Evolutionary conservation across 1,284 basidiomycete species (phyloP).

Genomic region (Melampsora medusae): DNA sequence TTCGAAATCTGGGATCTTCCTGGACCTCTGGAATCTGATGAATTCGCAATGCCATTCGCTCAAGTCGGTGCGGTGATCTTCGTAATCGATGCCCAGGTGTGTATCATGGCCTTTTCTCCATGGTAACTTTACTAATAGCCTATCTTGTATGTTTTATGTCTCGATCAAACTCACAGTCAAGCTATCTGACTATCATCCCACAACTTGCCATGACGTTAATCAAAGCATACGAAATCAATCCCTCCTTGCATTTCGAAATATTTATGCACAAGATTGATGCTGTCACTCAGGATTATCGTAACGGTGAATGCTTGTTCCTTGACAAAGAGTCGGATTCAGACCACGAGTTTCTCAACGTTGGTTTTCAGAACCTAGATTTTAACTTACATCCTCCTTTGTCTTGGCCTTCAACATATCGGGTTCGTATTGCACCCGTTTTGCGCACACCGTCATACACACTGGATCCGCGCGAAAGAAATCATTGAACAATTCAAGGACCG

Average conservation of each 20-base stretch:
- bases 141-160: too few species aligned
- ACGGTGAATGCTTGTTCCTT: constrained; percentile 62
- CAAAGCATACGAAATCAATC: constrained; percentile 66
- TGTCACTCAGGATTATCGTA: constrained; percentile 84
- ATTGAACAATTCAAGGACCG: constrained; percentile 66
- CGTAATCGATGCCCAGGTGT: constrained; percentile 91
- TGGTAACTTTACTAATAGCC: too few species aligned
- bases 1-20: constrained; percentile 96
- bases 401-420: constrained; percentile 5
- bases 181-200: constrained; percentile 59
- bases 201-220: constrained; percentile 53
- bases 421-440: not conserved
- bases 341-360: constrained; percentile 20
- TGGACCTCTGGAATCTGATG: constrained; percentile 58
- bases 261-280: constrained; percentile 97
- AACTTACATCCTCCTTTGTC: not conserved
- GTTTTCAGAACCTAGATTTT: constrained; percentile 7
- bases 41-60: constrained; percentile 35
- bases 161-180: constrained; percentile 58
- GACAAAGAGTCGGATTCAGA: constrained; percentile 26
- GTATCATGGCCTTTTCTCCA: constrained; percentile 48
- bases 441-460: constrained; percentile 57
- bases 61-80: constrained; percentile 66
- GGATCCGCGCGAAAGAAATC: constrained; percentile 51
- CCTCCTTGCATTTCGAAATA: constrained; percentile 77